A percentile compares a stretch with the other conserved stretches of the same genome.
These are phyloP conservation scores for Rhodocollybia butyracea DNA, from an alignment of 768 basidiomycete species.

Conservation along the genomic window DNA sequence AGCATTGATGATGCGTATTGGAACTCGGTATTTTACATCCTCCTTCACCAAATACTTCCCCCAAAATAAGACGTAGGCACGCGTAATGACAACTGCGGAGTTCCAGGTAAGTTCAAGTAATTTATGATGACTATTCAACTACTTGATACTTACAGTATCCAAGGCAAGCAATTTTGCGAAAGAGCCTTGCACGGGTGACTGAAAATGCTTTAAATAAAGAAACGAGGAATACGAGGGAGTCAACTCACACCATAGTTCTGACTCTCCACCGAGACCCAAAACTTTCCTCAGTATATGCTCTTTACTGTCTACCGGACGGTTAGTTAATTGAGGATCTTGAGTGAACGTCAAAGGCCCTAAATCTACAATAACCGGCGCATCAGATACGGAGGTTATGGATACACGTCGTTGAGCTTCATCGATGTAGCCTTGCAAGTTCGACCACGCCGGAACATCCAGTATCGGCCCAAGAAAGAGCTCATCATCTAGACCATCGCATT, in stretches of 20 bases:
- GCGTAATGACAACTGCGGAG: constrained; percentile 41
- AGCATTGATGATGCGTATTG: constrained; percentile 34
- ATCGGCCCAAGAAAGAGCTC: constrained; percentile 29
- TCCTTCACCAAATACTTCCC: constrained; percentile 34
- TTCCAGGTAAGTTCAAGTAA: too few species aligned
- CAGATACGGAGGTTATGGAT: neutral
- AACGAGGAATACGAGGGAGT: neutral
- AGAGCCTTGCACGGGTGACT: constrained; percentile 36
- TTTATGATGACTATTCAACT: too few species aligned
- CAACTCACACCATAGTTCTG: constrained; percentile 34
- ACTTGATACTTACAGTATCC: too few species aligned
- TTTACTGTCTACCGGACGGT: constrained; percentile 16
- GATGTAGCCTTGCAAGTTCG: constrained; percentile 23
- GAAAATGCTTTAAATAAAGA: neutral
- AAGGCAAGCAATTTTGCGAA: constrained; percentile 28
- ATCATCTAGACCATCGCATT: constrained; percentile 17
- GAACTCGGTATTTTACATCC: constrained; percentile 42
- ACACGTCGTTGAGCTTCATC: constrained; percentile 24
- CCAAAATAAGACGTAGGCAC: constrained; percentile 43
- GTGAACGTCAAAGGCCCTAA: constrained; percentile 37
- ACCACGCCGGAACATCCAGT: constrained; percentile 23
- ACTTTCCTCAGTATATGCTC: constrained; percentile 28
- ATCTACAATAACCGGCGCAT: constrained; percentile 34
- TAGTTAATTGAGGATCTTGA: constrained; percentile 13
- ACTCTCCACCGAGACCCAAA: constrained; percentile 28